Evolutionary conservation across 345 rosid genomes (phyloP), one percentile per base, ranked within the genome.

Genomic region (Ceriops decandra): DNA sequence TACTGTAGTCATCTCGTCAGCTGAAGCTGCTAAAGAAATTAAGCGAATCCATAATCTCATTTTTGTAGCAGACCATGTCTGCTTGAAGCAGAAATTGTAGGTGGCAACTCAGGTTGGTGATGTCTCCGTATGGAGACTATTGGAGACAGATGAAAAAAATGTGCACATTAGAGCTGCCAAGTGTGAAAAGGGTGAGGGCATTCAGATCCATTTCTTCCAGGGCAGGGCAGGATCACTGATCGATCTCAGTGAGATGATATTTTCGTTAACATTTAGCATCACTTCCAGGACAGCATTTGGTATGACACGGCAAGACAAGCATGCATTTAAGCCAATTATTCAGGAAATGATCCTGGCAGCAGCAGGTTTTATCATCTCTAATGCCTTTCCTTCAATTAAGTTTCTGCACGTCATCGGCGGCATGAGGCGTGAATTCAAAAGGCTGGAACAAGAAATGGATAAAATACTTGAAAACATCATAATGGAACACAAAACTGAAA

Each of bases 381-480:
- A 75, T 36, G 3, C 65, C 32, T 75, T 51, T 24, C 74, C 67
- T 11, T 75, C 74, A 9, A 3, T 64, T 6, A 60, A 58, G 16
- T 2, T 58, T 13, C 66, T 75, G n/a, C 6, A 52, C 4, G 1
- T 30, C 49, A 33, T 64, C 2, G 59, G 20, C 13, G 66, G 62
- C 11, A 16, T 63, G 30, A 60, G 26, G 36, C 35, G 11, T 0
- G 60, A 28, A 30, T 7, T 53, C 0, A 10, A 46, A 22, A 70
- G 16, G 51, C 16, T 66, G 47, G 33, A 15, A 36, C 13, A 26
- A 20, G 27, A 57, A 19, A 17, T 6, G 0, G 79, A 75, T 31
- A 17, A 4, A 19, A 24, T 60, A 33, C 30, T 60, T 15, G 59
- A 63, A 33, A 51, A 31, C 9, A 33, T 68, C n/a, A 28, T 62